Percentiles rank a stretch among this genome's conserved stretches.
phyloP scores from a whole-genome alignment of 2,329 filamentous ascomycete genomes.

The Colletotrichum chlorophyti region DNA sequence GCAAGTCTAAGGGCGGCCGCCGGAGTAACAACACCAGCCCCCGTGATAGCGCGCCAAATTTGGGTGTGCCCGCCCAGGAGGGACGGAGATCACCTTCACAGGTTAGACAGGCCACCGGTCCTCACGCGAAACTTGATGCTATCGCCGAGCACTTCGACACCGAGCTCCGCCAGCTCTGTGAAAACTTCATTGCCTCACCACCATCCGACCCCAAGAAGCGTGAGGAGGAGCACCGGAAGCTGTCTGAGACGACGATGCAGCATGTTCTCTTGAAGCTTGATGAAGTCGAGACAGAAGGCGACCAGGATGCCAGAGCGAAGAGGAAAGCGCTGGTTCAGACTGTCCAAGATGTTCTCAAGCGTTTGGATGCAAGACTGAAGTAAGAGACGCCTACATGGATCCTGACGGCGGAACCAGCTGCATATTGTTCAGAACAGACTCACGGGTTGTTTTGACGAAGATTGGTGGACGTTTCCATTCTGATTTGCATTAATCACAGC shows the following conservation, averaged over 20 bases:
- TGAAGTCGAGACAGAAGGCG: conserved; percentile 75
- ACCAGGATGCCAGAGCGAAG: conserved; percentile 66
- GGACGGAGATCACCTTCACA: conserved; percentile 48
- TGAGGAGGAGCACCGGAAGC: conserved; percentile 75
- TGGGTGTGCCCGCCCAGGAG: conserved; percentile 39
- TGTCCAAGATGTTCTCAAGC: conserved; percentile 71
- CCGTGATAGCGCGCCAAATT: conserved; percentile 49
- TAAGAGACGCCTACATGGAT: neutral
- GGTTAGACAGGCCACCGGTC: conserved; percentile 39
- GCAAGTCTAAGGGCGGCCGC: conserved; percentile 38
- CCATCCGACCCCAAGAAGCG: conserved; percentile 72
- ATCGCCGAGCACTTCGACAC: conserved; percentile 69
- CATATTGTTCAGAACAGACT: conserved; percentile 8
- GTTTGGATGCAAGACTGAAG: conserved; percentile 59
- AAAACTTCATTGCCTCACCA: conserved; percentile 66
- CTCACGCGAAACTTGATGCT: conserved; percentile 70
- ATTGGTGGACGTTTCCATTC: conserved; percentile 1
- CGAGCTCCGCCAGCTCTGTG: conserved; percentile 70
- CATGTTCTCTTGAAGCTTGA: conserved; percentile 81
- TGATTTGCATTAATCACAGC: conserved; percentile 23
- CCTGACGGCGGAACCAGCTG: too few species aligned
- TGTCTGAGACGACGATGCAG: conserved; percentile 78
- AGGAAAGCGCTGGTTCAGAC: conserved; percentile 77
- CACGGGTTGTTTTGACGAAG: conserved; percentile 1
- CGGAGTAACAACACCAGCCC: conserved; percentile 47